Base-by-base conservation (phyloP, 2,329 filamentous ascomycete genomes). In the Cladophialophora immunda region DNA sequence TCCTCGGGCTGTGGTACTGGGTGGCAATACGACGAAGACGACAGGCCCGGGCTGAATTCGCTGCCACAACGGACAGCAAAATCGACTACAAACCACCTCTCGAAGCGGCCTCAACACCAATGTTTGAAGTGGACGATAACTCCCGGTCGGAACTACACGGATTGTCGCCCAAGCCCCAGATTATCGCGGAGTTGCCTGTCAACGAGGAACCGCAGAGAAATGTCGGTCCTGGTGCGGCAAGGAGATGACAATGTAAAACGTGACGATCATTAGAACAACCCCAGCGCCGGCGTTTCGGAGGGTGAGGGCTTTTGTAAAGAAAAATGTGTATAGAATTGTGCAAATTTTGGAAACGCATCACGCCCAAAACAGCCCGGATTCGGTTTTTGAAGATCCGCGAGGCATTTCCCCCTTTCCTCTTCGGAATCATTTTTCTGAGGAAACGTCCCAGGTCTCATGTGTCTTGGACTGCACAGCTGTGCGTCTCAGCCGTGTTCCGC, bases 101-200 rank as follows among this genome's bases (percentile, higher is more conserved):
- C 32, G 56, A 65, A 38, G 41, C 45, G 3, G 29, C 25, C 1
- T 45, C 62, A 15, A 29, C 17, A n/a, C 47, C 62, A 30, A 36
- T 50, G 29, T 61, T 27, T 29, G 63, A 65, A 27, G 63, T 34
- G 15, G 57, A 61, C 57, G 32, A 47, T 27, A 65, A 36, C 19
- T 55, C 56, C 15, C 30, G 63, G 29, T 61, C 63, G 13, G 63
- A 65, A 29, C 15, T 65, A 13, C 27, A 61, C 15, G 50, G 38
- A 34, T 34, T 59, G 25, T 55, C 58, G 15, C 27, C 63, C 15
- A 68, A 63, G n/a, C 64, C 55, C n/a, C 56, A 62, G 32, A 45
- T 55, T 9, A 58, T 67, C 3, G 57, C 58, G n/a, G 65, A 69
- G 36, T 58, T 67, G 54, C 68, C 66, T 19, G 68, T 52, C 9